Conservation (phyloP, 2,329 filamentous ascomycete species). For the Aphanocladium album region DNA sequence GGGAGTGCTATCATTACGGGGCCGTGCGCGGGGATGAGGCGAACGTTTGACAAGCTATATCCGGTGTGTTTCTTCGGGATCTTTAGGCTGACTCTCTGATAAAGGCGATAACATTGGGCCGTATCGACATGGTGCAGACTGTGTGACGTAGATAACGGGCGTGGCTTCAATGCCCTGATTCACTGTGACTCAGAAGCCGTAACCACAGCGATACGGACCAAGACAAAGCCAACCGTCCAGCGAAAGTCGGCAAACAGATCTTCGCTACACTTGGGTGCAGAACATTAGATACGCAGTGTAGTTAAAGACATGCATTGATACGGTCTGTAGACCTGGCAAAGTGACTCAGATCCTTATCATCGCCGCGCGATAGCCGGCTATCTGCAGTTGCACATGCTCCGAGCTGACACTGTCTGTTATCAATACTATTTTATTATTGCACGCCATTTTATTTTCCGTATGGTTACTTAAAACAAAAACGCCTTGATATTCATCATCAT, state of each 20-base stretch:
- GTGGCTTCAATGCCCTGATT: neutral
- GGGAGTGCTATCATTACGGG: slow-evolving; percentile 5
- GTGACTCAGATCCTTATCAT: neutral
- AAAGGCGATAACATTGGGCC: neutral
- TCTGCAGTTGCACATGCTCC: neutral
- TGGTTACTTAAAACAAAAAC: neutral
- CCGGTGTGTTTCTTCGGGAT: neutral
- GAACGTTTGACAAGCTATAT: neutral
- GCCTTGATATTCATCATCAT: neutral
- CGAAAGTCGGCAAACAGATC: neutral
- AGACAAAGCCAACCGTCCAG: neutral
- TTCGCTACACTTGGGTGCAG: neutral
- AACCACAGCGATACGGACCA: neutral
- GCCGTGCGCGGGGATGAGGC: neutral
- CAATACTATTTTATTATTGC: neutral
- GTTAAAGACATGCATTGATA: neutral
- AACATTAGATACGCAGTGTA: neutral
- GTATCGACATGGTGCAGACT: neutral
- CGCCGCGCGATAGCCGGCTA: neutral
- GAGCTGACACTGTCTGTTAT: neutral
- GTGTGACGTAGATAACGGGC: neutral
- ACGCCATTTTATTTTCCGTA: neutral
- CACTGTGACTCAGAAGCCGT: neutral
- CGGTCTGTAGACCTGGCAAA: neutral
- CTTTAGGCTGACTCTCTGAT: neutral